A percentile compares a stretch with the other conserved stretches of the same genome.
Conservation (phyloP, 768 basidiomycete genomes). For the Termitomyces bulborhizus region DNA sequence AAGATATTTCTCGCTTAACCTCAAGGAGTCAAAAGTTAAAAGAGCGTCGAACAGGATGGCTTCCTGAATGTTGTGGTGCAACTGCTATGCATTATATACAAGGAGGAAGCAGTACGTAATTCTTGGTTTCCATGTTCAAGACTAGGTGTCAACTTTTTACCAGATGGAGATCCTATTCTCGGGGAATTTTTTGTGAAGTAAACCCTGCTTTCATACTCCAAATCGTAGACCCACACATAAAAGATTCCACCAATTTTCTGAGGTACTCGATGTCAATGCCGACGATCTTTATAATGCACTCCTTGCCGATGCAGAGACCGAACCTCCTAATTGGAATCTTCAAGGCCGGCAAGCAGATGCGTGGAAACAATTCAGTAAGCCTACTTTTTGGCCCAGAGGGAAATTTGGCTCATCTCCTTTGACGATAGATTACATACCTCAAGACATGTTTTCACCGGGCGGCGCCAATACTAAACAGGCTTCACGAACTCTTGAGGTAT, state of each 20-base stretch:
- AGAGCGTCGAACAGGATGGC: constrained; percentile 41
- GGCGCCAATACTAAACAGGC: constrained; percentile 59
- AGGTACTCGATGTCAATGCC: constrained; percentile 39
- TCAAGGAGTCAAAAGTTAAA: background rate
- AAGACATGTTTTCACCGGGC: constrained; percentile 35
- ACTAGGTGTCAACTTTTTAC: background rate
- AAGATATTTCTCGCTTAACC: background rate
- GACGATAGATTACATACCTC: constrained; percentile 30
- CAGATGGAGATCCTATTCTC: constrained; percentile 60
- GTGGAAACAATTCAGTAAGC: constrained; percentile 48
- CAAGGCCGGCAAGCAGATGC: constrained; percentile 52
- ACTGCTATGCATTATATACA: constrained; percentile 48
- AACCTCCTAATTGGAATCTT: constrained; percentile 56
- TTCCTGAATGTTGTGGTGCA: constrained; percentile 59
- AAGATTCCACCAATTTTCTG: constrained; percentile 47
- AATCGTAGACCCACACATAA: background rate
- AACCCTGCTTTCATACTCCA: constrained; percentile 2
- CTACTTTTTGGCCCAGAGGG: background rate
- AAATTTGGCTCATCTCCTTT: background rate
- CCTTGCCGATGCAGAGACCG: constrained; percentile 50
- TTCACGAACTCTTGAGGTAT: constrained; percentile 54
- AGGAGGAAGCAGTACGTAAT: constrained; percentile 52
- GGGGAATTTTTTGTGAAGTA: constrained; percentile 64
- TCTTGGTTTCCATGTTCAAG: background rate
- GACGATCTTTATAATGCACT: constrained; percentile 50